Percentiles rank a stretch among this genome's conserved stretches.
These are phyloP conservation scores for Coffea canephora DNA, from an alignment of 257 asterid genomes.

Conservation along the genomic window DNA sequence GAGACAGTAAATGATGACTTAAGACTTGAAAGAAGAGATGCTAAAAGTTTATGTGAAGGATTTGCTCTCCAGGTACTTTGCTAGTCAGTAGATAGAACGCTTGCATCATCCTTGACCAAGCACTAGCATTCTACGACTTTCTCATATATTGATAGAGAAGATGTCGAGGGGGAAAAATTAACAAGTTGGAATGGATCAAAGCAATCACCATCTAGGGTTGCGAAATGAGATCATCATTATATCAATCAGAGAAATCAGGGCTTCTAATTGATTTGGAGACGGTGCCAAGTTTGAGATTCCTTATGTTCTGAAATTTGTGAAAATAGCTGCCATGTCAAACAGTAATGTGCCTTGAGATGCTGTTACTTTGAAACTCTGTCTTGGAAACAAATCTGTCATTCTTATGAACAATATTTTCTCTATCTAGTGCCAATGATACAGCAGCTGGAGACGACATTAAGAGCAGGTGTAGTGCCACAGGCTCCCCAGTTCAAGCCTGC, in stretches of 20 bases:
- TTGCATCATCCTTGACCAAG: neutral
- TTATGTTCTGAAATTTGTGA: neutral
- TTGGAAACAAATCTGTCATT: neutral
- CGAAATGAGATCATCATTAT: neutral
- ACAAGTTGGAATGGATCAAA: neutral
- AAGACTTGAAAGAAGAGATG: neutral
- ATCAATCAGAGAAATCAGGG: neutral
- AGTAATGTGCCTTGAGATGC: neutral
- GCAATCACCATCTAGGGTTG: neutral
- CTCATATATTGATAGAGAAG: neutral
- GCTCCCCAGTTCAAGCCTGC: constrained; percentile 67
- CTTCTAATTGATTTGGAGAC: neutral
- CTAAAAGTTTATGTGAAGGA: neutral
- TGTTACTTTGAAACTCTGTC: neutral
- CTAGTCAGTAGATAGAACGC: neutral
- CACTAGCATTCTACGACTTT: neutral
- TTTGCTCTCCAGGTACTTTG: neutral
- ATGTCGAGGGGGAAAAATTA: neutral
- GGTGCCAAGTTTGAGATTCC: neutral
- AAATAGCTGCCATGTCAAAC: neutral
- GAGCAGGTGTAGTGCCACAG: constrained; percentile 85
- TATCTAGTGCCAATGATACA: constrained; percentile 92
- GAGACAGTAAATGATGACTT: neutral
- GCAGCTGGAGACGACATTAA: constrained; percentile 67
- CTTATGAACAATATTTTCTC: neutral